Base-by-base conservation (phyloP, 2,329 filamentous ascomycete genomes). In the Xylaria sp. region DNA sequence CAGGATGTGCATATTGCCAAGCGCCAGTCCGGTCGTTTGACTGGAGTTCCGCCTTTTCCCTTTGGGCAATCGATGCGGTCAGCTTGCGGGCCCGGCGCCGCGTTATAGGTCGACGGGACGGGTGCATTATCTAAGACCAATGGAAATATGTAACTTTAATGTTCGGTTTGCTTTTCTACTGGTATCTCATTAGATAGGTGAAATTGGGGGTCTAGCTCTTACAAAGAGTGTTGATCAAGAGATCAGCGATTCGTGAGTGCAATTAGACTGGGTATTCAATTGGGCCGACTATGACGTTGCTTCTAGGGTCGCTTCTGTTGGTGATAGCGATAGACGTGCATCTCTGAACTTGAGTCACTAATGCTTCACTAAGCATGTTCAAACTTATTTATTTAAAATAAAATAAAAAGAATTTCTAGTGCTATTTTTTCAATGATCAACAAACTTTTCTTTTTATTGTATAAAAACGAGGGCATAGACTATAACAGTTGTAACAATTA, bases 91-190 rank as follows among this genome's bases (percentile, higher is more conserved):
- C 67, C 67, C 51, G 46, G 54, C 59, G 58, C 66, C 66, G 66
- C 61, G 62, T 68, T 58, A 68, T 68, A 68, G 66, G 66, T 68
- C 36, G 51, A 62, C 52, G 67, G 54, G 54, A 28, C 63, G n/a
- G 20, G 55, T 59, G 66, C 67, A 23, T 66, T 69, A 69, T 69
- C 67, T 69, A 66, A 69, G 63, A 66, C 67, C 67, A 69, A 69
- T 69, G 58, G 59, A 69, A 68, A 69, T 68, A 66, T 65, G 66
- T 68, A 66, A 68, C 51, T 66, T 59, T 54, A 51, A 52, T 46
- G n/a, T 39, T 61, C 49, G 33, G n/a, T 57, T 52, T 57, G n/a
- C 39, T 57, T 64, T 59, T 64, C 66, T 43, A 41, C 25, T 46
- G 55, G 33, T 56, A n/a, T 8, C 18, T 46, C 56, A 41, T 18